Percentiles rank a stretch among this genome's conserved stretches.
Evolutionary conservation across 352 stramenopile species (phyloP).

Genomic region (Globisporangium iwayamae): DNA sequence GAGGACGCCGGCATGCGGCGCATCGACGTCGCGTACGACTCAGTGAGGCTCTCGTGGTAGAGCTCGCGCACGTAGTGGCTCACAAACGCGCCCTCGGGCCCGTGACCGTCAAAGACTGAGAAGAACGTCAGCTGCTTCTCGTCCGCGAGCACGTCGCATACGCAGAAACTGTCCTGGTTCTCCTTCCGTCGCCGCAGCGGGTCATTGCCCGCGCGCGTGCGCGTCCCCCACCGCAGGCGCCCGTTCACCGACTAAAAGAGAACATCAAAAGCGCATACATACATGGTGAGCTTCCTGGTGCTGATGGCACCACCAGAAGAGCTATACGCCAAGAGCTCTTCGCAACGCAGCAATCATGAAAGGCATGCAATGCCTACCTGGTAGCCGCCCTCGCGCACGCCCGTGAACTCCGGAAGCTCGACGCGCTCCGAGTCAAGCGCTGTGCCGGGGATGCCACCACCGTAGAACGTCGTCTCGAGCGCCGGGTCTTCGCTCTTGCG

Average conservation of each 20-base stretch:
- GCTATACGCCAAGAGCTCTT: not conserved
- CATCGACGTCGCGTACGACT: slow-evolving; percentile 25
- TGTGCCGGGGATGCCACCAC: slow-evolving; percentile 63
- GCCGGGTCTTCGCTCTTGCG: slow-evolving; percentile 9
- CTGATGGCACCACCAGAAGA: not conserved
- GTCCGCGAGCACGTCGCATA: slow-evolving; percentile 46
- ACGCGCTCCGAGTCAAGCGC: slow-evolving; percentile 54
- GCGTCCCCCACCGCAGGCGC: slow-evolving; percentile 49
- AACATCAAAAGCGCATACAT: not conserved
- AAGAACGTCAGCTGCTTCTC: slow-evolving; percentile 58
- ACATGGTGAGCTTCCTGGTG: not conserved
- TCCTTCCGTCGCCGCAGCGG: slow-evolving; percentile 75
- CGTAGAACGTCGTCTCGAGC: slow-evolving; percentile 36
- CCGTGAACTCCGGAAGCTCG: slow-evolving; percentile 65
- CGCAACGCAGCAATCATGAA: not conserved
- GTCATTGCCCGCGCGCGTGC: slow-evolving; percentile 66
- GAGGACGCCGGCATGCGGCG: not conserved
- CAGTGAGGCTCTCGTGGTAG: slow-evolving; percentile 50
- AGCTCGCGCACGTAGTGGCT: slow-evolving; percentile 70
- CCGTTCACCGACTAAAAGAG: slow-evolving; percentile 31
- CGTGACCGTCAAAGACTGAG: slow-evolving; percentile 76
- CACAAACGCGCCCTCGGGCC: slow-evolving; percentile 66
- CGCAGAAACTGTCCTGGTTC: slow-evolving; percentile 76
- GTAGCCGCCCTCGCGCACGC: slow-evolving; percentile 43
- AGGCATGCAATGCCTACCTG: slow-evolving; percentile 14